A percentile compares a stretch with the other conserved stretches of the same genome.
Conservation (phyloP, 176 grass and related monocot genomes). For the Rhipidocladum racemiflorum region DNA sequence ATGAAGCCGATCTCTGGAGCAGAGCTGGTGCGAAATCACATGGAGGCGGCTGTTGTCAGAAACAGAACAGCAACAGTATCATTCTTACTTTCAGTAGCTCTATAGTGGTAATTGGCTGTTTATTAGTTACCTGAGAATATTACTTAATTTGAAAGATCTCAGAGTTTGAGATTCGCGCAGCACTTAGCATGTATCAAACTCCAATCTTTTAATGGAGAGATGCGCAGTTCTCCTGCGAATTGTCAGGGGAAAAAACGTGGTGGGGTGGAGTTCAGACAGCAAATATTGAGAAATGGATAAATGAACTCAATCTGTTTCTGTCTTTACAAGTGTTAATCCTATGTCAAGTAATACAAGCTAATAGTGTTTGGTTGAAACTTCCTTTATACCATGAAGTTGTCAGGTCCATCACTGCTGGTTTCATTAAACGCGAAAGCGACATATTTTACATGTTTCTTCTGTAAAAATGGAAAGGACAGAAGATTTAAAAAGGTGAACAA, state of each 20-base stretch:
- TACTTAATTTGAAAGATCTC: too few relatives aligned
- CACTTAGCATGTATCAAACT: too few relatives aligned
- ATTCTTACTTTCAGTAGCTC: too few relatives aligned
- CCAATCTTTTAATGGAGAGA: too few relatives aligned
- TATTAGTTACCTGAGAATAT: too few relatives aligned
- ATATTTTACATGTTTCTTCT: not conserved
- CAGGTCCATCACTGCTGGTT: not conserved
- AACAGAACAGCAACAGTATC: too few relatives aligned
- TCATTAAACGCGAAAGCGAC: not conserved
- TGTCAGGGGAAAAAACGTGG: not conserved
- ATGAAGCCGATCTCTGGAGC: too few relatives aligned
- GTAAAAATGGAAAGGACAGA: not conserved
- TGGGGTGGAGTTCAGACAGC: not conserved
- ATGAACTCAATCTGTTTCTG: not conserved
- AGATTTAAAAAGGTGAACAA: not conserved
- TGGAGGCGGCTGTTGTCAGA: too few relatives aligned
- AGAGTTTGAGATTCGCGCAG: too few relatives aligned
- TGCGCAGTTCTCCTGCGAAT: not conserved
- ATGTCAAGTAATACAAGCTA: not conserved
- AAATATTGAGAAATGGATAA: not conserved
- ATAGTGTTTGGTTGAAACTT: not conserved
- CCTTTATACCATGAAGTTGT: not conserved
- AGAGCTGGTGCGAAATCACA: too few relatives aligned
- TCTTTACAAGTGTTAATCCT: not conserved
- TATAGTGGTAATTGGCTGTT: too few relatives aligned